Evolutionary conservation across 1,284 basidiomycete genomes (phyloP), one percentile per base, ranked within the genome.

Genomic region (Pseudozyma tsukubaensis): DNA sequence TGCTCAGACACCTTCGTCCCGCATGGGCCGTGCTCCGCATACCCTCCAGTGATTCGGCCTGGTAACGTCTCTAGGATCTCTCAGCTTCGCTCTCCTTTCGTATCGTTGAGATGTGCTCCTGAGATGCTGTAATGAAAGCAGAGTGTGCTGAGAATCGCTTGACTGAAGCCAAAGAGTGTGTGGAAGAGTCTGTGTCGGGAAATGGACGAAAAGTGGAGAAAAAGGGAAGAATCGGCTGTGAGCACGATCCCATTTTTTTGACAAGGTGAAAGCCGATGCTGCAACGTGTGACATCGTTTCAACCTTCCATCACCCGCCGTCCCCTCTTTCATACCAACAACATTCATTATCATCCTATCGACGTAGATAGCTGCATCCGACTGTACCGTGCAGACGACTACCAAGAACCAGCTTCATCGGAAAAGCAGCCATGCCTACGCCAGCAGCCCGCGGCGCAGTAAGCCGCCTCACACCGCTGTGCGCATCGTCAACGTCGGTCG

Each of bases 401-500:
- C 24, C 42, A 24, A 12, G 16, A 18, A 43, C 16, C 42, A 9
- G 16, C 29, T 45, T 43, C 52, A 44, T 4, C 24, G 50, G 50
- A 13, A 34, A 35, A 39, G 40, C 42, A 59, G 40, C 35, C 52
- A 70, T 70, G 67, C 57, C 56, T 11, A 51, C 57, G n/a, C 34
- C 67, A 21, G 55, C 51, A 54, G 66, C 72, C 42, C 54, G 61
- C 44, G 57, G 72, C 43, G 59, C 51, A 49, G 62, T 60, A 21
- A 44, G 43, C 40, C 60, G 66, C 45, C 62, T 74, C 4, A 13
- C 61, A 19, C 54, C 72, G 37, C 47, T 66, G 3, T 62, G 52
- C 29, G 43, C 55, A 37, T 43, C 67, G 9, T 70, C 60, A 5
- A 57, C 67, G 8, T 63, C 67, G 3, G 52, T 52, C 13, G 66